phyloP scores from a whole-genome alignment of 306 rosid species.

The Begonia fuchsioides region DNA sequence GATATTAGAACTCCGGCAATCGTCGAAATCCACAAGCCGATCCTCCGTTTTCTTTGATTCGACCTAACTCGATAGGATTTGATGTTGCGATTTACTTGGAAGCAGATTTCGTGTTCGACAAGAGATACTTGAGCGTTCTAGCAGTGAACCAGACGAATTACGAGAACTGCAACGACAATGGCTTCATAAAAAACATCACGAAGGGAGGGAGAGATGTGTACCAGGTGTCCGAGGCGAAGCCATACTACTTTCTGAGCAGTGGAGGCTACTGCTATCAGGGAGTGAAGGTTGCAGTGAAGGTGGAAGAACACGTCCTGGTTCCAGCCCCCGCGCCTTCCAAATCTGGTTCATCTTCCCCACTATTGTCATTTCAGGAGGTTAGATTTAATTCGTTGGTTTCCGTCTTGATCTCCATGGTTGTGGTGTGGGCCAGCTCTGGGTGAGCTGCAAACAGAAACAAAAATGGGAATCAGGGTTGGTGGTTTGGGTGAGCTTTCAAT shows the following conservation, averaged over 20 bases:
- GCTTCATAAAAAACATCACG: conserved; percentile 42
- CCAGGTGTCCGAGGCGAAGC: conserved; percentile 27
- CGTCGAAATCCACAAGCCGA: background rate
- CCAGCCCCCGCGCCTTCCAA: conserved; percentile 20
- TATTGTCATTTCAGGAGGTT: background rate
- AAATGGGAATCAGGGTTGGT: background rate
- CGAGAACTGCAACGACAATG: conserved; percentile 37
- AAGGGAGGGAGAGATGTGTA: conserved; percentile 67
- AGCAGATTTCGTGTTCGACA: conserved; percentile 43
- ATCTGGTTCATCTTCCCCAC: background rate
- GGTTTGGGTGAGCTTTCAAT: background rate
- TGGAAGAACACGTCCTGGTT: background rate
- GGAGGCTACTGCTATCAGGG: conserved; percentile 69
- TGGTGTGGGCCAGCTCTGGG: background rate
- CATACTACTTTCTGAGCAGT: conserved; percentile 39
- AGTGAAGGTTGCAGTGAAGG: conserved; percentile 34
- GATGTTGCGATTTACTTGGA: background rate
- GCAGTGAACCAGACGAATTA: conserved; percentile 62
- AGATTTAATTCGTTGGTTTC: background rate
- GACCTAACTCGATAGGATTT: background rate
- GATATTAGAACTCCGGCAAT: background rate
- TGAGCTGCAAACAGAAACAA: background rate
- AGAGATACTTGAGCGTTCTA: conserved; percentile 40
- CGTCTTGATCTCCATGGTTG: conserved; percentile 13
- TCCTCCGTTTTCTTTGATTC: background rate